Evolutionary conservation across 495 filamentous ascomycete genomes (phyloP).

Genomic region (Aspergillus sparsus): DNA sequence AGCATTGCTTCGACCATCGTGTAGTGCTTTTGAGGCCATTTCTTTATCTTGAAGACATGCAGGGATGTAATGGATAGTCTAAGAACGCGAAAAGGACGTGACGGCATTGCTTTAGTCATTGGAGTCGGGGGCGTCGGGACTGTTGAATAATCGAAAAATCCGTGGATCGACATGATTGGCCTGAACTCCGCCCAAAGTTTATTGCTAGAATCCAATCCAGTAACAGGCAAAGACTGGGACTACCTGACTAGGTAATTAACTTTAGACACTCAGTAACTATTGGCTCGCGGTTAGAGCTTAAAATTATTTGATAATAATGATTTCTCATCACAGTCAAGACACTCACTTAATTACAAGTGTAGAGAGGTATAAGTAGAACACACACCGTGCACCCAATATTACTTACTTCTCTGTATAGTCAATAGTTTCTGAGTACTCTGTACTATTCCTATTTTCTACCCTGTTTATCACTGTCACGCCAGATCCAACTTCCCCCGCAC

Average conservation of each 20-base stretch:
- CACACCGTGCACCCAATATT: neutral
- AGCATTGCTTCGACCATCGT: slow-evolving; percentile 16
- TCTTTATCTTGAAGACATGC: slow-evolving; percentile 4
- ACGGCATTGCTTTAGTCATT: slow-evolving; percentile 18
- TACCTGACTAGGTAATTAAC: too few relatives aligned
- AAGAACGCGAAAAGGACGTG: slow-evolving; percentile 1
- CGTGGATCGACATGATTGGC: slow-evolving; percentile 14
- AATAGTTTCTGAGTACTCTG: slow-evolving; percentile 19
- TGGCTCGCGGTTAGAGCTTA: slow-evolving; percentile 17
- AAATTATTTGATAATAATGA: slow-evolving; percentile 15
- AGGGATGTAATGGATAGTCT: neutral
- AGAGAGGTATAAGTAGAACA: neutral
- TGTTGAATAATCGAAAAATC: slow-evolving; percentile 23
- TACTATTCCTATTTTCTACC: slow-evolving; percentile 16
- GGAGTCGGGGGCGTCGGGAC: slow-evolving; percentile 14
- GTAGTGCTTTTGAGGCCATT: slow-evolving; percentile 16
- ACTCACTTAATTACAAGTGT: neutral
- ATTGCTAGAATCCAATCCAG: too few relatives aligned
- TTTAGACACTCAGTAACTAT: slow-evolving; percentile 16
- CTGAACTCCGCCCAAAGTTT: slow-evolving; percentile 8
- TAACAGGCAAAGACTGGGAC: too few relatives aligned
- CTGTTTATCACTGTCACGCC: slow-evolving; percentile 20
- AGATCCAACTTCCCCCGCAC: neutral
- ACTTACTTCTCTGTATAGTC: neutral
- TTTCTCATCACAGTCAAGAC: neutral